A percentile compares a stretch with the other conserved stretches of the same genome.
phyloP scores from a whole-genome alignment of 2,329 filamentous ascomycete species.

The Dothideomycetes sp. region DNA sequence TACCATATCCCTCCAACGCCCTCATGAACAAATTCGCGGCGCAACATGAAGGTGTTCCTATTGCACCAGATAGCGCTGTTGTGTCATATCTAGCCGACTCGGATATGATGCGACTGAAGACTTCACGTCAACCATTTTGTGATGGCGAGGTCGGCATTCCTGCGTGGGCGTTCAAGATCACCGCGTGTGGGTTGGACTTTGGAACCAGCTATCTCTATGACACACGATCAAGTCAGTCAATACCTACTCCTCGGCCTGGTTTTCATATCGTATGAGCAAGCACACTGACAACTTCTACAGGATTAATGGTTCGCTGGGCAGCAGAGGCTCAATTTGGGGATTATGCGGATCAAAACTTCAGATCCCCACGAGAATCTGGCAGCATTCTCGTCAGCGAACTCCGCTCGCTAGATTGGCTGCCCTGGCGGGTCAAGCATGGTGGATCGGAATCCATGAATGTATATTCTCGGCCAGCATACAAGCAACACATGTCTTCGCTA shows the following conservation, averaged over 20 bases:
- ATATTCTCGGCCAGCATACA: constrained; percentile 3
- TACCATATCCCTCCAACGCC: constrained; percentile 8
- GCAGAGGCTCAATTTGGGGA: constrained; percentile 3
- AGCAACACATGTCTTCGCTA: background rate
- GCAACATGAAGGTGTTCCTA: constrained; percentile 6
- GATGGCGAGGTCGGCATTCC: constrained; percentile 6
- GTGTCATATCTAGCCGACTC: constrained; percentile 8
- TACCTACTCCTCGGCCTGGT: background rate
- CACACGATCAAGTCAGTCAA: constrained; percentile 6
- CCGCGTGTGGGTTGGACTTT: constrained; percentile 3
- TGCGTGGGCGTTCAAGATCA: constrained; percentile 8
- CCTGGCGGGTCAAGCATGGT: constrained; percentile 5
- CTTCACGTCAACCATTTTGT: constrained; percentile 4
- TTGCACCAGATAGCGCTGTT: constrained; percentile 6
- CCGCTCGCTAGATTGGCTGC: constrained; percentile 6
- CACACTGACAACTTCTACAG: background rate
- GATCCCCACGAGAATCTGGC: background rate
- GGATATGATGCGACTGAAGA: constrained; percentile 4
- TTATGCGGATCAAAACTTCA: constrained; percentile 3
- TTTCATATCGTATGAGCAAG: background rate
- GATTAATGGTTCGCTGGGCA: constrained; percentile 4
- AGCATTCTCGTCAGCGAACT: constrained; percentile 3
- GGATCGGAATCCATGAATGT: constrained; percentile 1
- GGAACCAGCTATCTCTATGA: constrained; percentile 8
- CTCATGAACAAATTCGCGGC: constrained; percentile 2